phyloP scores from a whole-genome alignment of 2,329 filamentous ascomycete genomes.

The Neonectria sp. region DNA sequence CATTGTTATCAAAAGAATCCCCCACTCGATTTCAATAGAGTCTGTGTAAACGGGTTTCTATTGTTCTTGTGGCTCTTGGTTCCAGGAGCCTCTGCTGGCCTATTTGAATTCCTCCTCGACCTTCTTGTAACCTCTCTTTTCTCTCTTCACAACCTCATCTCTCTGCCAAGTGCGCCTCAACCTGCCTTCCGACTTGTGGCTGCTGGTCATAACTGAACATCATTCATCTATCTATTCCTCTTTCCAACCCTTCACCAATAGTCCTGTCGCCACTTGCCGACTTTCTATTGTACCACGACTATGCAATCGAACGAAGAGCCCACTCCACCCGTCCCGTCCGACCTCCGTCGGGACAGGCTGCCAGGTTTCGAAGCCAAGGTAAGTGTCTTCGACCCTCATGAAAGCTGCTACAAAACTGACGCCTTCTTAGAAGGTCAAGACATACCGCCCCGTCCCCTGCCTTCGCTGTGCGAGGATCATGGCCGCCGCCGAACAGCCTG shows the following conservation, averaged over 20 bases:
- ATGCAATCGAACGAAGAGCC: background rate
- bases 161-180: background rate
- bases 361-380: background rate
- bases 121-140: background rate
- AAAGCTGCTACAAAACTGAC: background rate
- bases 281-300: background rate
- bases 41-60: background rate
- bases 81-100: background rate
- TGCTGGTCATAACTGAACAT: background rate
- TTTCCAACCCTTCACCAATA: background rate
- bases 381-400: background rate
- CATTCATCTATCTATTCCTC: background rate
- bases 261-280: background rate
- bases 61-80: background rate
- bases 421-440: background rate
- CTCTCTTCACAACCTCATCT: background rate
- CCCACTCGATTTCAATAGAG: background rate
- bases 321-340: background rate
- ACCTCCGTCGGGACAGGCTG: background rate
- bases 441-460: background rate
- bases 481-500: background rate
- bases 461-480: background rate
- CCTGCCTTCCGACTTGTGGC: background rate
- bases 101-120: background rate
- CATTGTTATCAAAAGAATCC: background rate